Base-by-base conservation (phyloP, 306 rosid species). In the Trifolium repens region DNA sequence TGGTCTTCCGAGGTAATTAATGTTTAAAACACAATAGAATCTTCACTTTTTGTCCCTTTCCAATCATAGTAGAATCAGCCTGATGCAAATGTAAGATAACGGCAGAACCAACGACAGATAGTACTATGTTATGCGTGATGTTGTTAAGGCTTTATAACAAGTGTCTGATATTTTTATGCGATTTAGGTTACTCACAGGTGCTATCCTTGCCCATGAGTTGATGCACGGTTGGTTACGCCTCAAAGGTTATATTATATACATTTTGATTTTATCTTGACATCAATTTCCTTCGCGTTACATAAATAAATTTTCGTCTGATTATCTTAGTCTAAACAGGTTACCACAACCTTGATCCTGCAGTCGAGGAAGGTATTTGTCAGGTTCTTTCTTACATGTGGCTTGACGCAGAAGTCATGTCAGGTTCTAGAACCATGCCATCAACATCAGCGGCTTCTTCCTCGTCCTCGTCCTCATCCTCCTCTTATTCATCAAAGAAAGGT, bases 221-320 rank as follows among this genome's bases (percentile, higher is more conserved):
- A 94, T 94, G 98, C 97, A 91, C 19, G 98, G 89, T 54, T 94
- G 97, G 97, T 73, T 94, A 83, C 97, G 98, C 76, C 93, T 94
- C n/a, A 91, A 87, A 87, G 98, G 98, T 78, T 46, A 54, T 85
- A 82, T 9, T 14, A 63, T 35, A 34, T 4, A 32, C 40, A 78
- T 72, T 64, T 55, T 27, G 79, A 58, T 76, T 64, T 63, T 79
- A 42, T 59, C 34, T 61, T 63, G 15, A 63, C 3, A 37, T 50
- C 62, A 44, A 69, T 60, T 69, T 14, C 39, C 8, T 69, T 14
- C 44, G 49, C 14, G 19, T 60, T 19, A 43, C 54, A 37, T 30
- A 5, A 72, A 49, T 76, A 27, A 9, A 52, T 71, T 72, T 53
- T 71, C 7, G 39, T 69, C 66, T 67, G 24, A 57, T 39, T 32